Evolutionary conservation across 208 protist genomes (phyloP).

Genomic region (Trypanosoma theileri): DNA sequence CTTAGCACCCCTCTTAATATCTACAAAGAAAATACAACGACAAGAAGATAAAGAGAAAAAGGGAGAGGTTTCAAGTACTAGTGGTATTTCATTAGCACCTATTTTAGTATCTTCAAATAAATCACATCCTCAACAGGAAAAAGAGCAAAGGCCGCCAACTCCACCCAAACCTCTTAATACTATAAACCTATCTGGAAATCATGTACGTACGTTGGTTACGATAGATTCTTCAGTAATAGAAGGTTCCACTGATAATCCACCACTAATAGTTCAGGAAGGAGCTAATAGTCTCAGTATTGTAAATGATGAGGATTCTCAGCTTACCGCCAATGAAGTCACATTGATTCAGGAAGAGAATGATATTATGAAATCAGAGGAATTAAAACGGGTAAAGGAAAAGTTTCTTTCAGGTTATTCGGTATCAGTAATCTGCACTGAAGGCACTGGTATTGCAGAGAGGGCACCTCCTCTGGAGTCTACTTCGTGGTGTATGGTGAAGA

Average conservation of each 20-base stretch:
- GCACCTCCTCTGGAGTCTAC: not conserved
- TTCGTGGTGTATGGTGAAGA: constrained; percentile 14
- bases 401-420: constrained; percentile 12
- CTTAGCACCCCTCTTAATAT: too few relatives aligned
- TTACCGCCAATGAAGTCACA: constrained; percentile 3
- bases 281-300: not conserved
- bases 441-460: not conserved
- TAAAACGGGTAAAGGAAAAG: constrained; percentile 1
- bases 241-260: not conserved
- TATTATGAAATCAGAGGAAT: constrained; percentile 1
- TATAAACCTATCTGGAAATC: not conserved
- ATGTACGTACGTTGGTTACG: constrained; percentile 12
- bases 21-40: too few relatives aligned
- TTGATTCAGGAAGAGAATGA: not conserved
- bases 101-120: too few relatives aligned
- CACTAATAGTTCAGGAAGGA: not conserved
- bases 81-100: too few relatives aligned
- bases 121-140: too few relatives aligned
- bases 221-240: not conserved
- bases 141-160: too few relatives aligned
- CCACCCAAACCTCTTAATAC: too few relatives aligned
- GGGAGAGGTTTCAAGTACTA: too few relatives aligned
- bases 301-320: not conserved
- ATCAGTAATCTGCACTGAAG: constrained; percentile 9
- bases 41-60: too few relatives aligned